Conservation (phyloP, 768 basidiomycete genomes). For the Tylopilus balloui region DNA sequence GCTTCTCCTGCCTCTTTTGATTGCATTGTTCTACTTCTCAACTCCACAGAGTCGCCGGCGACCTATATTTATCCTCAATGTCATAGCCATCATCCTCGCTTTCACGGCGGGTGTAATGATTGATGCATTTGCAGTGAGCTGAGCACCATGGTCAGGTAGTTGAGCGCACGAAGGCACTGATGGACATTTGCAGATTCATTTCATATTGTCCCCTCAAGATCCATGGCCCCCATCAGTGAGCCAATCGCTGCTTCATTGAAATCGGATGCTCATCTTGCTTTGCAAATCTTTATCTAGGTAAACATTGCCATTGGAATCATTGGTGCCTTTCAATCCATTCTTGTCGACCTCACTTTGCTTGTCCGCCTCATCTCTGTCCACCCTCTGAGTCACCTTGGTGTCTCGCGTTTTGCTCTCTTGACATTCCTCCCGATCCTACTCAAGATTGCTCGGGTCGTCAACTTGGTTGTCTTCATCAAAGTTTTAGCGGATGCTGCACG, state of each 20-base stretch:
- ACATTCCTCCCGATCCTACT: constrained; percentile 24
- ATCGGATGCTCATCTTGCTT: neutral
- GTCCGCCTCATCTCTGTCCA: constrained; percentile 28
- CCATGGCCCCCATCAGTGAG: constrained; percentile 22
- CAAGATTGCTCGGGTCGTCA: constrained; percentile 28
- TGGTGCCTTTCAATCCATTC: constrained; percentile 27
- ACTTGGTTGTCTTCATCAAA: constrained; percentile 27
- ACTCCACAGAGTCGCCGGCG: constrained; percentile 21
- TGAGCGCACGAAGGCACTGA: neutral
- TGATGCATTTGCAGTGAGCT: constrained; percentile 20
- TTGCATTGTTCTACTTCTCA: constrained; percentile 31
- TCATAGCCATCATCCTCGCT: constrained; percentile 18
- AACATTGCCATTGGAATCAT: constrained; percentile 30
- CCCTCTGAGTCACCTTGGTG: constrained; percentile 16
- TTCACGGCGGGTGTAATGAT: constrained; percentile 20
- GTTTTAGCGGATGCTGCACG: constrained; percentile 18
- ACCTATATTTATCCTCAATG: constrained; percentile 30
- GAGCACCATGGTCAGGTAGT: neutral
- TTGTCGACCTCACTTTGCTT: constrained; percentile 29
- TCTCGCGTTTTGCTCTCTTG: constrained; percentile 15
- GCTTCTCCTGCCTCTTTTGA: constrained; percentile 29
- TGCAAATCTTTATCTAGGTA: constrained; percentile 4
- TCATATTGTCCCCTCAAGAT: constrained; percentile 21
- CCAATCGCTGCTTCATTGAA: neutral
- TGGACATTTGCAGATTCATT: constrained; percentile 21